Conservation (phyloP, 805 yeast genomes). For the Candida koratica region DNA sequence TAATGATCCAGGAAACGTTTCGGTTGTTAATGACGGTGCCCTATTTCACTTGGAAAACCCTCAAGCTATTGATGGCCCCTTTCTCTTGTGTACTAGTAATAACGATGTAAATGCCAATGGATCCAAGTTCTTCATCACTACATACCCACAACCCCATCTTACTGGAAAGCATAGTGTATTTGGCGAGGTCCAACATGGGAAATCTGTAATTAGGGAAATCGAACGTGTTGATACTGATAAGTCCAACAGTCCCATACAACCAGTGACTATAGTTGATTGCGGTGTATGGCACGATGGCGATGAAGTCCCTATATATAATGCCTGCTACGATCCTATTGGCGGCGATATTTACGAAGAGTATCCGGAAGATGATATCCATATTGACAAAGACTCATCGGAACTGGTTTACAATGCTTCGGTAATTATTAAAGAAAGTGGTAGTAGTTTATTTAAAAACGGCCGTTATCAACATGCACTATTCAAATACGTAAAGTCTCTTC, state of each 20-base stretch:
- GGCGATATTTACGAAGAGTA: slow-evolving; percentile 74
- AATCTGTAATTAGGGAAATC: slow-evolving; percentile 62
- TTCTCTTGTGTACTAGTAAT: slow-evolving; percentile 63
- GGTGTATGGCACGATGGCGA: slow-evolving; percentile 60
- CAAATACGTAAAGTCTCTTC: slow-evolving; percentile 62
- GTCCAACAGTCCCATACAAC: slow-evolving; percentile 39
- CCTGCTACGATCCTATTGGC: slow-evolving; percentile 56
- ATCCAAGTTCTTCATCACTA: slow-evolving; percentile 70
- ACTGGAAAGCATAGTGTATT: slow-evolving; percentile 74
- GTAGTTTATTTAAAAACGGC: slow-evolving; percentile 52
- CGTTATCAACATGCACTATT: slow-evolving; percentile 49
- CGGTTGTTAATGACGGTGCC: slow-evolving; percentile 16
- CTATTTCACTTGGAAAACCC: slow-evolving; percentile 58
- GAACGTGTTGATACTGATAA: slow-evolving; percentile 46
- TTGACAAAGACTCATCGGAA: slow-evolving; percentile 55
- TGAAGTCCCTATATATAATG: slow-evolving; percentile 57
- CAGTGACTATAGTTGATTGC: slow-evolving; percentile 49
- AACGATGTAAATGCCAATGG: slow-evolving; percentile 40
- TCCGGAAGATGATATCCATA: slow-evolving; percentile 66
- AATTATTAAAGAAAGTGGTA: slow-evolving; percentile 66
- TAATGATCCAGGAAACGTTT: slow-evolving; percentile 35
- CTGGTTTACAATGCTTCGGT: slow-evolving; percentile 48
- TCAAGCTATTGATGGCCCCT: slow-evolving; percentile 41
- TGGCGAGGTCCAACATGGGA: slow-evolving; percentile 67
- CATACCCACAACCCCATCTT: slow-evolving; percentile 68